A percentile compares a stretch with the other conserved stretches of the same genome.
Evolutionary conservation across 331 rosid species (phyloP).

Genomic region (Acacia pycnantha): DNA sequence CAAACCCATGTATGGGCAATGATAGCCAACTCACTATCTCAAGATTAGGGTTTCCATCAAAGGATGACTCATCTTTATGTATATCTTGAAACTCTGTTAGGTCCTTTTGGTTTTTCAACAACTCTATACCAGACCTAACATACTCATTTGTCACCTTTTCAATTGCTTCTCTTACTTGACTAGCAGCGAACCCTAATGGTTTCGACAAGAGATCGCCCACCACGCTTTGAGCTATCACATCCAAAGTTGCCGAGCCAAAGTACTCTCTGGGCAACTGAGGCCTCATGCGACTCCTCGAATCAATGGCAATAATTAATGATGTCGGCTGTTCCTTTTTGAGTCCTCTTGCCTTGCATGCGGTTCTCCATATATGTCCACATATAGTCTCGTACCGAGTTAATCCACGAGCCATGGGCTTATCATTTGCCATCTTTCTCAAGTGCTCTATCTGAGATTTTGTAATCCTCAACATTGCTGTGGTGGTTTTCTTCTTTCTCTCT

Average conservation of each 20-base stretch:
- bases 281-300: conserved; percentile 45
- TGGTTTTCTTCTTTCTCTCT: not conserved
- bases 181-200: conserved; percentile 52
- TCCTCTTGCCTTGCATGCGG: conserved; percentile 50
- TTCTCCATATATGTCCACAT: conserved; percentile 55
- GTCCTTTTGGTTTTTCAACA: conserved; percentile 45
- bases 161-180: conserved; percentile 50
- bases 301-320: conserved; percentile 34
- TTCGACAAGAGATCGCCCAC: conserved; percentile 50
- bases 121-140: conserved; percentile 36
- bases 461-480: conserved; percentile 1
- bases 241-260: conserved; percentile 52
- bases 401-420: not conserved
- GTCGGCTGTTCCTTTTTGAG: conserved; percentile 46
- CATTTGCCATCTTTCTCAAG: conserved; percentile 7
- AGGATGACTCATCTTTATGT: conserved; percentile 26
- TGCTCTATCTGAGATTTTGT: conserved; percentile 38
- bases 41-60: conserved; percentile 60
- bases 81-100: conserved; percentile 43
- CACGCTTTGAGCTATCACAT: conserved; percentile 39
- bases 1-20: conserved; percentile 46
- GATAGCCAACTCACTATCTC: conserved; percentile 55
- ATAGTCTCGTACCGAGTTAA: conserved; percentile 43
- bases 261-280: conserved; percentile 51
- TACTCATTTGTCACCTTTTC: conserved; percentile 50